phyloP scores from a whole-genome alignment of 768 basidiomycete species.

The Tulasnella sp. region DNA sequence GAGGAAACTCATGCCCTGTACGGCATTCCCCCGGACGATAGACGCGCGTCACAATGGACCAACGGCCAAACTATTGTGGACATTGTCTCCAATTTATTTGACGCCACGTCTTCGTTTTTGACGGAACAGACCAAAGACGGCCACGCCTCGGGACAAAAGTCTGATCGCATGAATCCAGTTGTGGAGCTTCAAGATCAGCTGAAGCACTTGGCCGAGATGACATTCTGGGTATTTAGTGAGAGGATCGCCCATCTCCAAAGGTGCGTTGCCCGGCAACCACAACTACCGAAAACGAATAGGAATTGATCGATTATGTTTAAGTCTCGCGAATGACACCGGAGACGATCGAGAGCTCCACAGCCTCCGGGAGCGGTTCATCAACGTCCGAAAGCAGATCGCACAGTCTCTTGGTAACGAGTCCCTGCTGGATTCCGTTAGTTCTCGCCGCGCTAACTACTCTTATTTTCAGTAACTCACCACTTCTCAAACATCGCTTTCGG shows the following conservation, averaged over 20 bases:
- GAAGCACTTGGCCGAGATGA: constrained; percentile 18
- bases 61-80: constrained; percentile 66
- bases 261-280: neutral
- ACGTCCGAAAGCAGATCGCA: constrained; percentile 70
- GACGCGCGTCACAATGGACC: constrained; percentile 67
- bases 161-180: neutral
- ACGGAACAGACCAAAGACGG: neutral
- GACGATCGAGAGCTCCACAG: constrained; percentile 54
- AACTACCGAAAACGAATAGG: neutral
- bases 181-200: constrained; percentile 17
- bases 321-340: constrained; percentile 35
- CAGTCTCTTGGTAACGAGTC: constrained; percentile 67
- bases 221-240: constrained; percentile 18
- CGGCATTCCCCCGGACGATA: constrained; percentile 66
- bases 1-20: constrained; percentile 69
- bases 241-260: constrained; percentile 10
- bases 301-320: neutral
- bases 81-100: constrained; percentile 63
- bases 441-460: neutral
- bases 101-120: constrained; percentile 35
- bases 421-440: neutral
- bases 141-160: neutral
- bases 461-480: constrained; percentile 55
- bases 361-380: constrained; percentile 62
- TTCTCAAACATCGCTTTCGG: constrained; percentile 66